Percentiles rank a stretch among this genome's conserved stretches.
Conservation (phyloP, 75 land plant species). For the Pinus tabuliformis region DNA sequence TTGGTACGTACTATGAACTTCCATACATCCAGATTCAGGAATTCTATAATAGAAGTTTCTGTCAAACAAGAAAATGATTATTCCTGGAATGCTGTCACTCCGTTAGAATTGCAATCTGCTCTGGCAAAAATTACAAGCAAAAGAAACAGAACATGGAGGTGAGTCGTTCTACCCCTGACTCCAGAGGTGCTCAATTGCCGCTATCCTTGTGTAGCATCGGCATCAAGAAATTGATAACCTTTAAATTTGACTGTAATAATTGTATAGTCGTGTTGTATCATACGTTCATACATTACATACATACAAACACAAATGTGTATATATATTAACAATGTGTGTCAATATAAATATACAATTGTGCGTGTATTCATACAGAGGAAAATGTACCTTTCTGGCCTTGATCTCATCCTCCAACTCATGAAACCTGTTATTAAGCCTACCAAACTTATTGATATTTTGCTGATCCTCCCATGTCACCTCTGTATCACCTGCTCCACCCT, state of each 20-base stretch:
- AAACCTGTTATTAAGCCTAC: constrained; percentile 82
- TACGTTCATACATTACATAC: too few relatives aligned
- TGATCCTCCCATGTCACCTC: constrained; percentile 99
- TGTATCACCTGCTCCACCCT: constrained; percentile 80
- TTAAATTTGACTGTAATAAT: not conserved
- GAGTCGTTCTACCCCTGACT: not conserved
- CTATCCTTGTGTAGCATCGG: not conserved
- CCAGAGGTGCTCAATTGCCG: not conserved
- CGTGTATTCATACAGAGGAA: not conserved
- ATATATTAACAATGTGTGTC: too few relatives aligned
- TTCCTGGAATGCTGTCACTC: not conserved
- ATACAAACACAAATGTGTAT: too few relatives aligned
- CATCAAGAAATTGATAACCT: not conserved
- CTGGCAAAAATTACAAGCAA: not conserved
- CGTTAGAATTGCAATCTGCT: not conserved
- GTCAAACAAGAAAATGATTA: not conserved
- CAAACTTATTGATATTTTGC: constrained; percentile 92
- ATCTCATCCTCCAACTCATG: constrained; percentile 98
- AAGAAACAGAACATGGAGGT: not conserved
- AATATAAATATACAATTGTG: not conserved
- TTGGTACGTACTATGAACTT: too few relatives aligned
- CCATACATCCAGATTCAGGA: too few relatives aligned
- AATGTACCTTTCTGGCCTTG: constrained; percentile 72
- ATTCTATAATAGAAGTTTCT: not conserved
- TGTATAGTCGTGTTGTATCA: not conserved